Evolutionary conservation across 441 rosid genomes (phyloP).

Genomic region (Kokia cookei): DNA sequence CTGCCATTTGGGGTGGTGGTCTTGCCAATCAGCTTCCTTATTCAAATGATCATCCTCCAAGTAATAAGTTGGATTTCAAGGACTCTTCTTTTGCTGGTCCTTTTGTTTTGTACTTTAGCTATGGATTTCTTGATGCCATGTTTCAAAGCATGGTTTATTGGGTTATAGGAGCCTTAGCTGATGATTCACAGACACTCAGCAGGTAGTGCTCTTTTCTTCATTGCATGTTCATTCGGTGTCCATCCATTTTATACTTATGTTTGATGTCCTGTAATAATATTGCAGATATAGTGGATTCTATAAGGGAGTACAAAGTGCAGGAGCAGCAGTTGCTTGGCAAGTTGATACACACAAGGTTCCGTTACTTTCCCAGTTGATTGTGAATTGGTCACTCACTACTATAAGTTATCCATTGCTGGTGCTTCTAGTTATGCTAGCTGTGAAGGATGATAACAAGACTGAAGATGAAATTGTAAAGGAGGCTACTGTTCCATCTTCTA

Average conservation of each 20-base stretch:
- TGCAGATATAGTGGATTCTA: constrained; percentile 33
- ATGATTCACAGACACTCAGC: constrained; percentile 34
- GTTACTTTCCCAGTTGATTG: constrained; percentile 19
- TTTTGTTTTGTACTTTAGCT: constrained; percentile 30
- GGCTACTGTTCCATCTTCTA: background rate
- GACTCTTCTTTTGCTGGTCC: constrained; percentile 29
- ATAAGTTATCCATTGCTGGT: constrained; percentile 31
- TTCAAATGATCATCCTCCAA: constrained; percentile 4
- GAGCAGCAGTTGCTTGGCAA: constrained; percentile 41
- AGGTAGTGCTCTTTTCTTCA: constrained; percentile 9
- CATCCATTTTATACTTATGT: too few species aligned
- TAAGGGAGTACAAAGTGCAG: constrained; percentile 40
- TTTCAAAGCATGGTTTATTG: constrained; percentile 40
- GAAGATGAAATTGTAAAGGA: constrained; percentile 14
- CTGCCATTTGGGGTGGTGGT: constrained; percentile 33
- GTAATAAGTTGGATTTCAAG: constrained; percentile 26
- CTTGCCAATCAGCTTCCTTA: constrained; percentile 29
- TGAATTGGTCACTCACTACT: constrained; percentile 31
- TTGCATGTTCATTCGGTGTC: too few species aligned
- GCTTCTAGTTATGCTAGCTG: constrained; percentile 29
- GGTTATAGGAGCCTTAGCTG: constrained; percentile 35
- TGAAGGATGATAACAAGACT: constrained; percentile 23
- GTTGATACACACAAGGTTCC: constrained; percentile 27
- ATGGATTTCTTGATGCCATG: constrained; percentile 37
- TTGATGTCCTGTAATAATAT: background rate